These are phyloP conservation scores for Friedmanniomyces simplex DNA, from an alignment of 495 filamentous ascomycete genomes.

Conservation along the genomic window DNA sequence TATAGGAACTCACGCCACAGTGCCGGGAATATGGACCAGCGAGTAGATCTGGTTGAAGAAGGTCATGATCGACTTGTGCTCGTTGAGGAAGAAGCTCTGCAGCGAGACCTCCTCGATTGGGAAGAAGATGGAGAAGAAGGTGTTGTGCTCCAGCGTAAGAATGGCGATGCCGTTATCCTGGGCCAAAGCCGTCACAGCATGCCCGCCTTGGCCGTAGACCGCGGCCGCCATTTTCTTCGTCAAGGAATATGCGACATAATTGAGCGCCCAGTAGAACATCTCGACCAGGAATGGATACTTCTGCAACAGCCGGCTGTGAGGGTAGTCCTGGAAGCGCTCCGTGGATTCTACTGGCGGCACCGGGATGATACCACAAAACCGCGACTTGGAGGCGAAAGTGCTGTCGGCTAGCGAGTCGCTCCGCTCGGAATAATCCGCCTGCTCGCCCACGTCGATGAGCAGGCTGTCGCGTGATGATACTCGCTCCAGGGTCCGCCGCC, in stretches of 20 bases:
- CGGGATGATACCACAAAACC: background rate
- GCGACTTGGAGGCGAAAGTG: background rate
- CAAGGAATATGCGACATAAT: constrained; percentile 45
- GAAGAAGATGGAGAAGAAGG: constrained; percentile 32
- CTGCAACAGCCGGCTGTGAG: constrained; percentile 41
- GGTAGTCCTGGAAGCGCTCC: background rate
- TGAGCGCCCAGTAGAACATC: constrained; percentile 70
- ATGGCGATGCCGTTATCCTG: constrained; percentile 48
- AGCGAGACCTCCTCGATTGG: constrained; percentile 27
- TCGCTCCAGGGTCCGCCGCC: background rate
- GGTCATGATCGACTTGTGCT: constrained; percentile 25
- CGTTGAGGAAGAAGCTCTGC: constrained; percentile 28
- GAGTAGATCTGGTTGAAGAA: constrained; percentile 59
- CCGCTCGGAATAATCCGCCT: background rate
- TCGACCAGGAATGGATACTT: constrained; percentile 69
- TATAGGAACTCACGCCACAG: constrained; percentile 59
- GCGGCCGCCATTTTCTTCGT: constrained; percentile 5
- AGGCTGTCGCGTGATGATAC: background rate
- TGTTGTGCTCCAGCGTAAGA: constrained; percentile 45
- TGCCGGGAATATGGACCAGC: constrained; percentile 74
- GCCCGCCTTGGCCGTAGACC: background rate
- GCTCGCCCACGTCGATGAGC: background rate
- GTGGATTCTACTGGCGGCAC: background rate
- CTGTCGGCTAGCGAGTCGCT: background rate
- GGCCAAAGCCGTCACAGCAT: constrained; percentile 40